Base-by-base conservation (phyloP, 1,284 basidiomycete genomes). In the Prillingera fragicola region DNA sequence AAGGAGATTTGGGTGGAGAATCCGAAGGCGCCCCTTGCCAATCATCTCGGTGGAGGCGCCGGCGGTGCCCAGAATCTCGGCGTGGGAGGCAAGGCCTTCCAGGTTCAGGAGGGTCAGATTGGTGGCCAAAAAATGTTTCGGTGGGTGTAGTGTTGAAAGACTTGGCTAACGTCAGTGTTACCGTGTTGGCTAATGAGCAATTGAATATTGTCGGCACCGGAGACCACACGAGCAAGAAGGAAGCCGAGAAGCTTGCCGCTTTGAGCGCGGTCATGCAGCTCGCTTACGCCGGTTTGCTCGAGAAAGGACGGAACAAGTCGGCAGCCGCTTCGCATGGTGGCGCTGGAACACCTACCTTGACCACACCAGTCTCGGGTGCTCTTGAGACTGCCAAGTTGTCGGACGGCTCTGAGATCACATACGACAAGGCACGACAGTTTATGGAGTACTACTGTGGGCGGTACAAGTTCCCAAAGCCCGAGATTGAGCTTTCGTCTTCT, bases 371-470 rank as follows among this genome's bases (percentile, higher is more conserved):
- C 29, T 31, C 29, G 3, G 10, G 29, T 5, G n/a, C 32, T 6
- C 18, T 26, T 5, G 50, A 52, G 36, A 46, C 46, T 0, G 62
- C 54, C 9, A 55, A 54, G 5, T 75, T 95, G 17, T 79, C 80
- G 14, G 84, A 91, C 62, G 82, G 82, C 19, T 76, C 80, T 5
- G 58, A 71, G 21, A 77, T 94, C 54, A 75, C 74, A 7, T 82
- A 84, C 37, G 87, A 91, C 46, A 78, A 80, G 37, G 89, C 90
- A 0, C 81, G 85, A 42, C 81, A 81, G 54, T 97, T 96, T 72
- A 91, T 96, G 83, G 90, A 92, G 57, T 97, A 86, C 63, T 96
- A 96, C 65, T 95, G 90, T 67, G 79, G 82, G 33, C 77, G 81
- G 29, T 95, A 84, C 67, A 75, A 76, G 26, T 92, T 92, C 58